Conservation (phyloP, 2,329 filamentous ascomycete species). For the Calonectria leucothoes region DNA sequence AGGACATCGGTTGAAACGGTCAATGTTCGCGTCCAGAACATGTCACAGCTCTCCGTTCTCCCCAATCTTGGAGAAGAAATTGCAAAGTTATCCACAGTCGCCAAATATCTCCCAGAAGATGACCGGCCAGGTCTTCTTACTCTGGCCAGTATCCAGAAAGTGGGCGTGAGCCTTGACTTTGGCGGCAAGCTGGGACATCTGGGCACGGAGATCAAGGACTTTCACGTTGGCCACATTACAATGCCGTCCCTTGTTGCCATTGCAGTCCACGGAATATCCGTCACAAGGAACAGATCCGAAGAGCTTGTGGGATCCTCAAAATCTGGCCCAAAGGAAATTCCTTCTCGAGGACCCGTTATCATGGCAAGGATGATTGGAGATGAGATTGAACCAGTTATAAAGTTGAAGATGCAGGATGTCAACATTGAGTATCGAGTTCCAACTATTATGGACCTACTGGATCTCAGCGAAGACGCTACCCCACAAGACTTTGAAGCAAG, state of each 20-base stretch:
- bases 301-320: slow-evolving; percentile 72
- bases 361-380: slow-evolving; percentile 94
- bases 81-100: slow-evolving; percentile 83
- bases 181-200: slow-evolving; percentile 76
- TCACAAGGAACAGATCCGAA: slow-evolving; percentile 75
- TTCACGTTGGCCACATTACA: slow-evolving; percentile 84
- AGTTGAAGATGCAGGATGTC: slow-evolving; percentile 86
- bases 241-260: slow-evolving; percentile 85
- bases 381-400: slow-evolving; percentile 91
- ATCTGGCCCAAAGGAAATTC: slow-evolving; percentile 42
- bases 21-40: slow-evolving; percentile 70
- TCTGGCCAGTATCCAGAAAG: slow-evolving; percentile 73
- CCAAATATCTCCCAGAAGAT: slow-evolving; percentile 96
- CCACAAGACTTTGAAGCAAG: slow-evolving; percentile 80
- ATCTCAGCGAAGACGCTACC: slow-evolving; percentile 73
- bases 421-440: slow-evolving; percentile 90
- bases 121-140: slow-evolving; percentile 90
- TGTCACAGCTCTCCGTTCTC: slow-evolving; percentile 75
- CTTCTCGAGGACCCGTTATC: slow-evolving; percentile 64
- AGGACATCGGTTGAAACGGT: slow-evolving; percentile 75
- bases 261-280: slow-evolving; percentile 72
- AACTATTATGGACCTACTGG: slow-evolving; percentile 83
- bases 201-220: slow-evolving; percentile 66
- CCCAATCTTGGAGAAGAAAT: slow-evolving; percentile 82
- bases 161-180: slow-evolving; percentile 72